phyloP scores from a whole-genome alignment of 305 asterid species.

The Fraxinus angustifolia region DNA sequence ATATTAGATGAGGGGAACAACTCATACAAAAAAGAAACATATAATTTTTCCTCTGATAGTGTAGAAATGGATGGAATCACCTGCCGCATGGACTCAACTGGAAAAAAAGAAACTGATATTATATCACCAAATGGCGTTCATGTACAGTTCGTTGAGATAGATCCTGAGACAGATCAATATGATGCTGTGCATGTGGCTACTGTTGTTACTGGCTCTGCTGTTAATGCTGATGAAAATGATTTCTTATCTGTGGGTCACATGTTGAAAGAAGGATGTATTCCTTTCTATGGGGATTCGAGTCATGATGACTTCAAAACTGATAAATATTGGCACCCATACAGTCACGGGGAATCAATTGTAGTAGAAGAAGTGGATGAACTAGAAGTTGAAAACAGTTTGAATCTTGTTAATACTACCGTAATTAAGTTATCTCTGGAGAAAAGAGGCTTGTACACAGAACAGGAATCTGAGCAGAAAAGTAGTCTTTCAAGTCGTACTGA shows the following conservation, averaged over 20 bases:
- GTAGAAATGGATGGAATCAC: slow-evolving; percentile 28
- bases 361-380: slow-evolving; percentile 33
- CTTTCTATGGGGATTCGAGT: slow-evolving; percentile 29
- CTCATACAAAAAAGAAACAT: slow-evolving; percentile 51
- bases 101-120: slow-evolving; percentile 22
- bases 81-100: slow-evolving; percentile 22
- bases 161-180: slow-evolving; percentile 20
- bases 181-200: slow-evolving; percentile 24
- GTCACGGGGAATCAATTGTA: slow-evolving; percentile 26
- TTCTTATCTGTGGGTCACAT: slow-evolving; percentile 28
- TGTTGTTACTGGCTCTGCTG: slow-evolving; percentile 28
- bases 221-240: slow-evolving; percentile 20
- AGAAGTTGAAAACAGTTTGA: slow-evolving; percentile 28
- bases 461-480: slow-evolving; percentile 27
- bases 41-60: slow-evolving; percentile 45
- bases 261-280: slow-evolving; percentile 32
- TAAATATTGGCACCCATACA: slow-evolving; percentile 18
- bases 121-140: slow-evolving; percentile 28
- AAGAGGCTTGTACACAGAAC: slow-evolving; percentile 33
- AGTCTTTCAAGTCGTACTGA: background rate
- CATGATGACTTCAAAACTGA: slow-evolving; percentile 30
- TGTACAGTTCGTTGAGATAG: slow-evolving; percentile 24
- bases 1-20: slow-evolving; percentile 56
- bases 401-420: slow-evolving; percentile 17
- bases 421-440: slow-evolving; percentile 29